Conservation (phyloP, 257 asterid species). For the Forsythia suspensa region DNA sequence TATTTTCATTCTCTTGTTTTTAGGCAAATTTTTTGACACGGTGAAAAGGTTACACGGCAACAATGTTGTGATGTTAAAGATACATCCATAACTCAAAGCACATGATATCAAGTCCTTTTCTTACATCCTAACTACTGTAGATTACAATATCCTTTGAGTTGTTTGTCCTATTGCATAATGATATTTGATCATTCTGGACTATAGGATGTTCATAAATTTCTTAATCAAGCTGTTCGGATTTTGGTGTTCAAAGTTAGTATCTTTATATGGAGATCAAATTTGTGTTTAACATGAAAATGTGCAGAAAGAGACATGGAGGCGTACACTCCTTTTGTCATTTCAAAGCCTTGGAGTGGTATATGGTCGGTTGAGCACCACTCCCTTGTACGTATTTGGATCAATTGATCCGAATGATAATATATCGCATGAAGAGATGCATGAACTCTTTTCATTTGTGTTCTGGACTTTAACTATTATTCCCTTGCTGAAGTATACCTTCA, state of each 20-base stretch:
- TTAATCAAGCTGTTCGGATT: constrained; percentile 9
- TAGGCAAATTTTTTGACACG: too few relatives aligned
- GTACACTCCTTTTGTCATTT: constrained; percentile 66
- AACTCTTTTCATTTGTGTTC: constrained; percentile 81
- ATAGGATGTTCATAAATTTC: neutral
- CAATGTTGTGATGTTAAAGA: too few relatives aligned
- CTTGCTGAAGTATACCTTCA: constrained; percentile 72
- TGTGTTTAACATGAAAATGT: constrained; percentile 10
- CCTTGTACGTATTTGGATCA: constrained; percentile 81
- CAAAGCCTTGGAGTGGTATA: constrained; percentile 93
- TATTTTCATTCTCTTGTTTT: too few relatives aligned
- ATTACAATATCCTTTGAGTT: neutral
- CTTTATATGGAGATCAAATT: neutral
- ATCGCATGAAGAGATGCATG: constrained; percentile 61
- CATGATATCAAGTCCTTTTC: too few relatives aligned
- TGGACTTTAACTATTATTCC: constrained; percentile 86
- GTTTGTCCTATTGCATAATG: constrained; percentile 1
- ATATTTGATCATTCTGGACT: neutral
- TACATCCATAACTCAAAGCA: too few relatives aligned
- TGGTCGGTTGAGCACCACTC: constrained; percentile 91
- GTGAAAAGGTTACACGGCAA: too few relatives aligned
- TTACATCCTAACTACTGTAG: too few relatives aligned
- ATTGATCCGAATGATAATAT: constrained; percentile 46
- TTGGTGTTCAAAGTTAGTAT: neutral
- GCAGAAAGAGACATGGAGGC: constrained; percentile 57